Conservation (phyloP, 768 basidiomycete species). For the Mycena belliarum region DNA sequence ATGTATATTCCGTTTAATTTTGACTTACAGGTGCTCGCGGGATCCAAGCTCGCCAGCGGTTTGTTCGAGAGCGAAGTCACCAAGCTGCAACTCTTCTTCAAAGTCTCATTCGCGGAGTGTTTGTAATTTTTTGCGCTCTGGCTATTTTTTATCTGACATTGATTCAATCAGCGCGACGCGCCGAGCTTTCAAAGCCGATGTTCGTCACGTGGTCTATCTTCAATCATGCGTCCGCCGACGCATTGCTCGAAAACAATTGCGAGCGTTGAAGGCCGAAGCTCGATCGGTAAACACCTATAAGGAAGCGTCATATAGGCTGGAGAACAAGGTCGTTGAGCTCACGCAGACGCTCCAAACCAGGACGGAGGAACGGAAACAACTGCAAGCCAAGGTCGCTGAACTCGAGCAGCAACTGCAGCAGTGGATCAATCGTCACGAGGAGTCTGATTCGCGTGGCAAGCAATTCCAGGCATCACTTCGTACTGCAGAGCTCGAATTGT, state of each 20-base stretch:
- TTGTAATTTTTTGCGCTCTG: conserved; percentile 35
- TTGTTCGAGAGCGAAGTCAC: conserved; percentile 52
- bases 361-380: conserved; percentile 86
- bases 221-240: conserved; percentile 93
- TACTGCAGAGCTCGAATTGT: conserved; percentile 67
- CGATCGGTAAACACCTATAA: conserved; percentile 98
- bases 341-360: conserved; percentile 92
- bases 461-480: conserved; percentile 71
- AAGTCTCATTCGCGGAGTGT: conserved; percentile 87
- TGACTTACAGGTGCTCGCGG: conserved; percentile 67
- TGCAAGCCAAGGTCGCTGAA: conserved; percentile 71
- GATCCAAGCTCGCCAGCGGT: conserved; percentile 62
- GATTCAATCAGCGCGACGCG: conserved; percentile 49
- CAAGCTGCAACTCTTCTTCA: conserved; percentile 77
- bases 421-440: conserved; percentile 88
- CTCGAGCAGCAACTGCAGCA: conserved; percentile 85
- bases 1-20: background rate
- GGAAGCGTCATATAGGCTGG: conserved; percentile 94
- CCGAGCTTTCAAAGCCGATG: conserved; percentile 55
- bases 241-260: conserved; percentile 83
- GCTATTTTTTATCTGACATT: background rate
- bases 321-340: conserved; percentile 99
- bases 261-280: conserved; percentile 83
- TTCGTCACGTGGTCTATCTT: conserved; percentile 75
- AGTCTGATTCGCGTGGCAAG: conserved; percentile 73